Evolutionary conservation across 257 asterid species (phyloP).

Genomic region (Plantago elongata): DNA sequence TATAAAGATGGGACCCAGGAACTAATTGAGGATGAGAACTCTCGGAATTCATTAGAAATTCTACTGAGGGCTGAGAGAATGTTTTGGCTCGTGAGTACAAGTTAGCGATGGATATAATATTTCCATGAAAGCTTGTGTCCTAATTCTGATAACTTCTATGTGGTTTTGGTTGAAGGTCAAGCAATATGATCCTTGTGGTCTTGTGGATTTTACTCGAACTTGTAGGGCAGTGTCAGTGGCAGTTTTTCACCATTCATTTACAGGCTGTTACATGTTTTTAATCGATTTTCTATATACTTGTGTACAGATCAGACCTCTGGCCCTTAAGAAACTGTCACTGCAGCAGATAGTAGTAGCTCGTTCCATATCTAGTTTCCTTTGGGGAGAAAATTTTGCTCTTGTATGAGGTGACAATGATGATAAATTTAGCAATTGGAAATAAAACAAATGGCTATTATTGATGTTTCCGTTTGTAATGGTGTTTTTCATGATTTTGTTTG

Average conservation of each 20-base stretch:
- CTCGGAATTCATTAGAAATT: conserved; percentile 12
- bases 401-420: conserved; percentile 14
- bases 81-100: conserved; percentile 11
- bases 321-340: conserved; percentile 14
- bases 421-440: neutral
- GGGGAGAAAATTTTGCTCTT: conserved; percentile 21
- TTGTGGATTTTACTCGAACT: conserved; percentile 13
- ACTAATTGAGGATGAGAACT: conserved; percentile 18
- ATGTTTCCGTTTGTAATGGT: neutral
- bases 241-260: conserved; percentile 11
- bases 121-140: neutral
- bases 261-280: conserved; percentile 19
- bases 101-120: conserved; percentile 12
- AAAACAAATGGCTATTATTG: neutral
- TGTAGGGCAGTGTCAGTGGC: conserved; percentile 10
- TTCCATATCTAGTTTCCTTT: conserved; percentile 7
- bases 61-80: too few species aligned
- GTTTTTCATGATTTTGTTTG: too few species aligned
- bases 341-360: conserved; percentile 2
- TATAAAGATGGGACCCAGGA: conserved; percentile 22
- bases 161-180: conserved; percentile 24
- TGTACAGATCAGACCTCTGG: conserved; percentile 36
- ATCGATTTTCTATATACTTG: conserved; percentile 18
- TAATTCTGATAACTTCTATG: conserved; percentile 17
- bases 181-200: conserved; percentile 17